phyloP scores from a whole-genome alignment of 163 green algal genomes.

The Scenedesmus sp. region DNA sequence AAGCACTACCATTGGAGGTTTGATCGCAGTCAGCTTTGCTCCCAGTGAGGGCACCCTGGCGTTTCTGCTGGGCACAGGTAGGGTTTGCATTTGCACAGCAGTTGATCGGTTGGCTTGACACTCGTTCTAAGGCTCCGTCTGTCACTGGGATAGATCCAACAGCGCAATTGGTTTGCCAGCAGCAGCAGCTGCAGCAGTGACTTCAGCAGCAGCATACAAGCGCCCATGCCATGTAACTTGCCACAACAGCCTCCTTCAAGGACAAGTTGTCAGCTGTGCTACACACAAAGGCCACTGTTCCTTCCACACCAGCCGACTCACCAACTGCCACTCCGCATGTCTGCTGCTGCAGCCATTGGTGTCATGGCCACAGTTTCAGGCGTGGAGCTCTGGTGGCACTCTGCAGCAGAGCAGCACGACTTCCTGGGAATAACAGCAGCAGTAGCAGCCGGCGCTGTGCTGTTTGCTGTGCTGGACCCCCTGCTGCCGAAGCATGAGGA shows the following conservation, averaged over 20 bases:
- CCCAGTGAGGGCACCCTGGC: neutral
- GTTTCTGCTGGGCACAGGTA: neutral
- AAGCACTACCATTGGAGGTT: neutral
- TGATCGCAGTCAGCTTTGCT: neutral
- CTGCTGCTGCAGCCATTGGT: constrained; percentile 19
- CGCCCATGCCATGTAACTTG: too few species aligned
- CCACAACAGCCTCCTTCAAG: too few species aligned
- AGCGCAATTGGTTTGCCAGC: too few species aligned
- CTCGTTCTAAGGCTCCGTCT: too few species aligned
- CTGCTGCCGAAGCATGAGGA: constrained; percentile 4
- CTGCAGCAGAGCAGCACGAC: neutral
- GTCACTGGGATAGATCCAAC: too few species aligned
- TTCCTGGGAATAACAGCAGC: constrained; percentile 6
- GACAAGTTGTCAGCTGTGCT: too few species aligned
- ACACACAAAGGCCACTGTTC: neutral
- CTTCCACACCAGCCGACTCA: neutral
- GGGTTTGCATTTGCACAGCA: neutral
- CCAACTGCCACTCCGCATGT: neutral
- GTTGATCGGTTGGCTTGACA: too few species aligned
- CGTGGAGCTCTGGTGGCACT: constrained; percentile 16
- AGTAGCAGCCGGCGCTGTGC: neutral
- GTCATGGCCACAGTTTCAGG: constrained; percentile 11
- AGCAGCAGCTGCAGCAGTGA: too few species aligned
- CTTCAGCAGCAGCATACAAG: too few species aligned
- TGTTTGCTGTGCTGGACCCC: constrained; percentile 22